Base-by-base conservation (phyloP, 1,139 yeast genomes). In the Hemisphaericaspora lyxosophila region DNA sequence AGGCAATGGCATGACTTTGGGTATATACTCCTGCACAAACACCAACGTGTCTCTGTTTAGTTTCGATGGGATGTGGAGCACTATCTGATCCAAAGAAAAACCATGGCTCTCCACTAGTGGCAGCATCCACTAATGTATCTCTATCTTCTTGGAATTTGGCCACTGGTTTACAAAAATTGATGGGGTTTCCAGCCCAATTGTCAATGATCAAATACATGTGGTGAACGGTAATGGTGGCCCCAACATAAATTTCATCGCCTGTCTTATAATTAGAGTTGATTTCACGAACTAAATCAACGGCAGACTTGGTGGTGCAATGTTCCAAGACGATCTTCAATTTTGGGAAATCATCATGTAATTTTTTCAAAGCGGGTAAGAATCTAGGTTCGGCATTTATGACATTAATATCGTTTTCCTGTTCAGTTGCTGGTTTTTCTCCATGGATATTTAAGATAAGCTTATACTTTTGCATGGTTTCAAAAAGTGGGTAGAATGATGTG, bases 21-120 rank as follows among this genome's bases (percentile, higher is more conserved):
- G 97, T 87, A 64, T 78, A 92, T 12, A 92, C 96, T 50, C 99
- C 99, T 12, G 99, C 99, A 55, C 97, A 90, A 11, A 92, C 97
- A 16, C 92, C 94, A 26, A 72, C 67, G 49, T 82, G 90, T 46
- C 77, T 82, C 30, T 87, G 73, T 62, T 92, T 92, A 43, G 80
- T 79, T 47, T 78, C 77, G 23, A 86, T 58, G 11, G 96, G 95
- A 60, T 92, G 98, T 26, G 98, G 98, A 14, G 98, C 98, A 19
- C 96, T 86, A 60, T 92, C 99, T 2, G 96, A 86, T 4, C 99
- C 99, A 55, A 90, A 90, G 67, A 92, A 88, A 62, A 90, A 94
- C 72, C 83, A 90, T 37, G 95, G 88, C 49, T 85, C 82, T 7
- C 97, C 98, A 1, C 94, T 82, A 8, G 87, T 83, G 3, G 97